Evolutionary conservation across 352 stramenopile species (phyloP), one percentile per base, ranked within the genome.

Genomic region (Pythium utonaiense): DNA sequence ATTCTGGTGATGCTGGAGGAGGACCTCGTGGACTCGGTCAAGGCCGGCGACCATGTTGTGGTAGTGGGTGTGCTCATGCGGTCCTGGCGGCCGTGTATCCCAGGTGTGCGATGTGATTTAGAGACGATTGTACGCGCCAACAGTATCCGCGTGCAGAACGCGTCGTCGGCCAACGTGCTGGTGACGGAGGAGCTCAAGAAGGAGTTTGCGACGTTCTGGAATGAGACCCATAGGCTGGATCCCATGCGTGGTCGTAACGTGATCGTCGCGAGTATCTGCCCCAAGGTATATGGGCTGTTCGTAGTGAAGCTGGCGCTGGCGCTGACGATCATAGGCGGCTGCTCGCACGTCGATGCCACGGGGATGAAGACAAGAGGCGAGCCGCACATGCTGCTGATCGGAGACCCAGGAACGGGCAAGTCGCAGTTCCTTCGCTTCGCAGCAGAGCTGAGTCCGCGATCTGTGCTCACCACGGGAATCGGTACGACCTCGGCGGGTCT

Each of bases 341-440:
- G 87, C 44, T 82, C 79, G 21, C 77, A 89, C 19, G 71, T 83
- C 21, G 79, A 95, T 55, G 78, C 74, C 13, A 79, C 64, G 1
- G 84, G 75, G 3, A 88, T 89, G 75, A 84, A 83, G 76, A 83
- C 92, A 65, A 75, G 76, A 55, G 95, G 85, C 21, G 83, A 94
- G 57, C 80, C 84, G 21, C 89, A 96, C 62, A 81, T 97, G 73
- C 75, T 97, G 16, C 54, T 97, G 8, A 88, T 93, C 22, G 86
- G 80, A 6, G 83, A 93, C 51, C 82, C 80, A 8, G 80, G 77
- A 13, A 90, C 80, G 52, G 90, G 93, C 33, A 98, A 98, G 69
- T 97, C 85, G 33, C 96, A 99, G 71, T 98, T 99, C 54, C 69
- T 99, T 16, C 81, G 96, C 0, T 99, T 98, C 75, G 96, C 95